phyloP scores from a whole-genome alignment of 2,329 filamentous ascomycete genomes.

The Nigrospora oryzae region DNA sequence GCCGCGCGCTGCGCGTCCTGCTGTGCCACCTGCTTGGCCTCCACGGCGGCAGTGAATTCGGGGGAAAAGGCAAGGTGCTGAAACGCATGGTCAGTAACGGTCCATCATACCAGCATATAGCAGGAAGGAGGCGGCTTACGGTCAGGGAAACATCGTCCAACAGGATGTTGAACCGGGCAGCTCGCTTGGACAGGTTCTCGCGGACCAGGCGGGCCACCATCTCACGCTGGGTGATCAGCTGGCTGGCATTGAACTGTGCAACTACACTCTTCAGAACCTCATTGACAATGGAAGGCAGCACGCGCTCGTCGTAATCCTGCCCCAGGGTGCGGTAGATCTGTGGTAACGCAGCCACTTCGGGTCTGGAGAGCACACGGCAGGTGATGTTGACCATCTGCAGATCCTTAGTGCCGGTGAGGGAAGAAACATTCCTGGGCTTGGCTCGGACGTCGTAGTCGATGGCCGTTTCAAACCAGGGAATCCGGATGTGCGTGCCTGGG shows the following conservation, averaged over 20 bases:
- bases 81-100: constrained; percentile 12
- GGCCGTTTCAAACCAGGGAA: constrained; percentile 96
- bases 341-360: constrained; percentile 78
- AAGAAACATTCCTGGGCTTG: constrained; percentile 92
- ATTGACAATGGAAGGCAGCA: constrained; percentile 95
- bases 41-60: constrained; percentile 65
- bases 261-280: constrained; percentile 98
- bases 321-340: constrained; percentile 97
- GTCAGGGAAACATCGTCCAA: constrained; percentile 96
- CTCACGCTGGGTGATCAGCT: constrained; percentile 98
- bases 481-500: constrained; percentile 79
- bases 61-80: constrained; percentile 66
- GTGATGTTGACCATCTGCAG: constrained; percentile 99
- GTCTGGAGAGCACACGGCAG: constrained; percentile 93
- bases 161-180: constrained; percentile 93
- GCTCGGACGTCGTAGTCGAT: constrained; percentile 97
- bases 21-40: constrained; percentile 67
- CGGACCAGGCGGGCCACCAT: constrained; percentile 86
- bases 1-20: constrained; percentile 96
- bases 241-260: constrained; percentile 96
- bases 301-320: constrained; percentile 92
- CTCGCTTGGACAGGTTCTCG: constrained; percentile 84
- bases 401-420: constrained; percentile 96
- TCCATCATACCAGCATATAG: background rate
- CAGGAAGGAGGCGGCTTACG: constrained; percentile 39